phyloP scores from a whole-genome alignment of 805 yeast genomes.

The Ogataea methylovora region DNA sequence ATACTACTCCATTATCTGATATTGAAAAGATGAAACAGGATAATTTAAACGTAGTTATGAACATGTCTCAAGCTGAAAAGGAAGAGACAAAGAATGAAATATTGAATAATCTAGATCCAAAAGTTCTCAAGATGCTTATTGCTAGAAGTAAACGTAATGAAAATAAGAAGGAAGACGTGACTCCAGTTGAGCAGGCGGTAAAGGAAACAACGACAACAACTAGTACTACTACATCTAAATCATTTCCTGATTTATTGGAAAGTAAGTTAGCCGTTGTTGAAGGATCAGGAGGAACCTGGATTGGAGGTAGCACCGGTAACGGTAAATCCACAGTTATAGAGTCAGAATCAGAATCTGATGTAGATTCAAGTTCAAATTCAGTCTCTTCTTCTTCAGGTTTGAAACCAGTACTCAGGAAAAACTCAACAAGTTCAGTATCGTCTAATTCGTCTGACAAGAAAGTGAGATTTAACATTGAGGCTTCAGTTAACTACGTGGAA shows the following conservation, averaged over 20 bases:
- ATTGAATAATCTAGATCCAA: conserved; percentile 60
- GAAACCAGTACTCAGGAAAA: conserved; percentile 15
- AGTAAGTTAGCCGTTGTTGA: conserved; percentile 24
- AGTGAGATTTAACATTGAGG: conserved; percentile 24
- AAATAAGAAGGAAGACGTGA: conserved; percentile 18
- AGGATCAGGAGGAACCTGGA: conserved; percentile 29
- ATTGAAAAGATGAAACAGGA: conserved; percentile 72
- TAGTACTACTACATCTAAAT: conserved; percentile 5
- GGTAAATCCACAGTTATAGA: too few species aligned
- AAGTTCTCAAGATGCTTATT: conserved; percentile 50
- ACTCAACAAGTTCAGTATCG: conserved; percentile 4
- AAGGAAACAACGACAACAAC: conserved; percentile 6
- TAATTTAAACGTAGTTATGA: conserved; percentile 52
- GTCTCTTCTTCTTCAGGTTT: conserved; percentile 6
- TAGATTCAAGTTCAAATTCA: conserved; percentile 8
- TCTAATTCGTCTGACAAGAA: conserved; percentile 14
- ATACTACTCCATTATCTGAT: conserved; percentile 36
- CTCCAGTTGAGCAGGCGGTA: conserved; percentile 4
- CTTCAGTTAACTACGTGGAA: conserved; percentile 22
- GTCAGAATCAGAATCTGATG: too few species aligned
- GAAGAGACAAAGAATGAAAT: conserved; percentile 59
- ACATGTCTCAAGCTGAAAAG: conserved; percentile 62
- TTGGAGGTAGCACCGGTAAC: conserved; percentile 20
- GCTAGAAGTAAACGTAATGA: conserved; percentile 46
- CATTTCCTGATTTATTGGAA: conserved; percentile 15